Evolutionary conservation across 805 yeast genomes (phyloP), one percentile per base, ranked within the genome.

Genomic region (Kluyveromyces aestuarii): DNA sequence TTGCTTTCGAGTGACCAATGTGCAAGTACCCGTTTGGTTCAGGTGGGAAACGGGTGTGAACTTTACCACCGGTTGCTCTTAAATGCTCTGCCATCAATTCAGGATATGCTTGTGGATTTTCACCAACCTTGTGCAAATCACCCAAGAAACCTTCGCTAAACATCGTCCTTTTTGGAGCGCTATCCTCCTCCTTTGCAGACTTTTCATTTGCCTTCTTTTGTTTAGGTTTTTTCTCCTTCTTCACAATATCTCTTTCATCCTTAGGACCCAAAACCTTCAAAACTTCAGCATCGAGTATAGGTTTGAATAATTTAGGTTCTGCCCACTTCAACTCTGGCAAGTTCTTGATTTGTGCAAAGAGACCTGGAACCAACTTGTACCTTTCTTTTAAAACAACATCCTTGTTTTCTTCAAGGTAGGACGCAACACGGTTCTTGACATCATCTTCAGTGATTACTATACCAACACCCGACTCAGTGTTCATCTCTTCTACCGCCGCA

Each of bases 11-110:
- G 64, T 93, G 99, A 41, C 99, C 99, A 71, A 93, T 93, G 72
- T 93, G 99, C 71, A 93, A 78, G 71, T 90, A 93, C 72, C 99
- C 99, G 72, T 96, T 87, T 52, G 99, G 99, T 74, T 93, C 99
- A 55, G 99, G 99, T 51, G 70, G 99, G 71, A 93, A 93, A 65
- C 99, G 81, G 3, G 99, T 93, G 59, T 79, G 81, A 27, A 91
- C 98, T 61, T 77, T 75, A 43, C 96, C 96, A 37, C 79, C 76
- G 35, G 96, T 87, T 55, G 79, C 80, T 49, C 76, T 79, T 58
- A 88, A 73, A 66, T 93, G 99, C 55, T 80, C 84, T 54, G 74
- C 74, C 84, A 87, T 82, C 50, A 87, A 73, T 62, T 88, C 95
- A 36, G 95, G 93, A 67, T 75, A 83, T 55, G 78, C 84, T 72